Percentiles rank a stretch among this genome's conserved stretches.
Evolutionary conservation across 1,139 yeast genomes (phyloP).

Genomic region (Geotrichum cucujoidarum): DNA sequence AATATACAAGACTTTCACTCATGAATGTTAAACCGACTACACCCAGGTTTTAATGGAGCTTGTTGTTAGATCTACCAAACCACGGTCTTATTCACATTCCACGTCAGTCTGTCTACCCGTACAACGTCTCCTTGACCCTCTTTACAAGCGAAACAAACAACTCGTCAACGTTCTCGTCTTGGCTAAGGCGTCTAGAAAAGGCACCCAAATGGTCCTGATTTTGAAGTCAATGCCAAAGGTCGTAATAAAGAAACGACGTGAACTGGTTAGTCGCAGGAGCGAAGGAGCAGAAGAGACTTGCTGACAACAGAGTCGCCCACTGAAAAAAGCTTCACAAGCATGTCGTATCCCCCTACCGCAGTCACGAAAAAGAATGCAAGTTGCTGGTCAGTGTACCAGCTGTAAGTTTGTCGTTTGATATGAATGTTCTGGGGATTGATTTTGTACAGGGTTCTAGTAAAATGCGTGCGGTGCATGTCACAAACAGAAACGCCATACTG

Average conservation of each 20-base stretch:
- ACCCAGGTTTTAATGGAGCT: too few relatives aligned
- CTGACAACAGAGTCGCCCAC: conserved; percentile 99
- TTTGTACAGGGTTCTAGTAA: too few relatives aligned
- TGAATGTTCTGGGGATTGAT: too few relatives aligned
- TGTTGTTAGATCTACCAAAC: too few relatives aligned
- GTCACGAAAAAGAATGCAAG: conserved; percentile 30
- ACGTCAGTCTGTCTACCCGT: too few relatives aligned
- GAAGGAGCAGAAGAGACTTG: conserved; percentile 84
- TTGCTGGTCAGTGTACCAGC: not conserved
- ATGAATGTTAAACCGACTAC: too few relatives aligned
- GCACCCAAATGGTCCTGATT: conserved; percentile 89
- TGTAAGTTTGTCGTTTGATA: not conserved
- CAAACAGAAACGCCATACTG: not conserved
- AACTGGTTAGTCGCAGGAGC: conserved; percentile 97
- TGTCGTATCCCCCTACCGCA: conserved; percentile 75
- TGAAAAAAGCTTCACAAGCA: conserved; percentile 86
- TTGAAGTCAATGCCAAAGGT: conserved; percentile 98
- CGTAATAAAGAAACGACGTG: conserved; percentile 91
- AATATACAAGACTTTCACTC: not conserved
- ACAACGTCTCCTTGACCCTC: conserved; percentile 73
- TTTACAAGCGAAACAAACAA: conserved; percentile 90
- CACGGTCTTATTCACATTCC: too few relatives aligned
- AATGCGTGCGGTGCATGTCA: too few relatives aligned
- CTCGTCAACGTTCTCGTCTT: conserved; percentile 87
- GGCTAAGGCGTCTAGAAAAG: conserved; percentile 94